A percentile compares a stretch with the other conserved stretches of the same genome.
These are phyloP conservation scores for Flaveria trinervia DNA, from an alignment of 129 eudicot species.

Conservation along the genomic window DNA sequence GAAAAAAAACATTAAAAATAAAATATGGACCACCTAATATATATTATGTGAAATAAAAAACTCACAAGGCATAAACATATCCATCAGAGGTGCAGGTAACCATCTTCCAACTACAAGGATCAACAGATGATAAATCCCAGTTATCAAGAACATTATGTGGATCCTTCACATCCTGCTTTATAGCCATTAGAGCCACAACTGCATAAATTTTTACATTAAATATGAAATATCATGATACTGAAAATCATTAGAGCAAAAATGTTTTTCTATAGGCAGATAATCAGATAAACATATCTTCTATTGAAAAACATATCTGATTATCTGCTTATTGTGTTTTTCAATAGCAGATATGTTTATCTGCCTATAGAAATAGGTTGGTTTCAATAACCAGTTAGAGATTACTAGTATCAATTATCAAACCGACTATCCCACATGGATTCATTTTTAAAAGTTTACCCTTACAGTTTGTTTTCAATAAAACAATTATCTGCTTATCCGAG, in stretches of 20 bases:
- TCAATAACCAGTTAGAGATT: neutral
- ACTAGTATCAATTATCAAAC: neutral
- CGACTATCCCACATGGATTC: too few relatives aligned
- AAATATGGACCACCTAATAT: neutral
- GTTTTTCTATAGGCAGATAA: too few relatives aligned
- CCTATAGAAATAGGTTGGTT: neutral
- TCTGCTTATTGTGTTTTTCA: neutral
- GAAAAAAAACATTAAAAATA: neutral
- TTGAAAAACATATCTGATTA: neutral
- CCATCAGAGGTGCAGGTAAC: conserved; percentile 78
- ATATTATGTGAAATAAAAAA: conserved; percentile 4
- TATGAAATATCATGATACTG: conserved; percentile 4
- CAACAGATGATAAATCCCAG: conserved; percentile 89
- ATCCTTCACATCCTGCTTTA: conserved; percentile 64
- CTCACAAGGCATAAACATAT: conserved; percentile 85
- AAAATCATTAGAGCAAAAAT: neutral
- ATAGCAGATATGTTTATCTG: neutral
- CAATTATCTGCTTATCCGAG: neutral
- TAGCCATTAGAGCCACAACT: conserved; percentile 94
- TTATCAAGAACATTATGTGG: conserved; percentile 82
- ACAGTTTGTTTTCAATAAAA: neutral
- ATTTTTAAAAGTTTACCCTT: neutral
- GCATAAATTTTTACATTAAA: conserved; percentile 33
- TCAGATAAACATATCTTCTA: too few relatives aligned
- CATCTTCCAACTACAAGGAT: conserved; percentile 99